A percentile compares a stretch with the other conserved stretches of the same genome.
Conservation (phyloP, 345 rosid genomes). For the Hypericum androsaemum region DNA sequence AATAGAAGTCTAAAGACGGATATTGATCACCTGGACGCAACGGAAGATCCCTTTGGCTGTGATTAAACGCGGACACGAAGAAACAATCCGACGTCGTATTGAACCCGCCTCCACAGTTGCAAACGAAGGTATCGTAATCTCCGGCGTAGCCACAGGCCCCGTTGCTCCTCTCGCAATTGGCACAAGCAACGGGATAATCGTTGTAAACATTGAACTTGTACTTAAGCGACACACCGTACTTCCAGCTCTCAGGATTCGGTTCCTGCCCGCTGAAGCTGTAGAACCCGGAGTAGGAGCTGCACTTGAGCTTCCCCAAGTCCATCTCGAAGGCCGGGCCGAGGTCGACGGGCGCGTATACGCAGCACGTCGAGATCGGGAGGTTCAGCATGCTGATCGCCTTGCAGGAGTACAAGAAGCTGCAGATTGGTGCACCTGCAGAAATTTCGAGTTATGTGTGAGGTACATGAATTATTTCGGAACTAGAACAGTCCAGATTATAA, state of each 20-base stretch:
- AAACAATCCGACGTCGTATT: constrained; percentile 57
- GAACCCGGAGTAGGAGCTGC: constrained; percentile 66
- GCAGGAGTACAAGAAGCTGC: constrained; percentile 71
- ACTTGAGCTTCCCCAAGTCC: constrained; percentile 55
- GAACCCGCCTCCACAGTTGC: constrained; percentile 63
- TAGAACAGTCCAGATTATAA: too few species aligned
- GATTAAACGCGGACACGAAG: constrained; percentile 35
- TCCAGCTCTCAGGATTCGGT: constrained; percentile 70
- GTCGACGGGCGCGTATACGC: constrained; percentile 77
- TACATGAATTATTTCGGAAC: too few species aligned
- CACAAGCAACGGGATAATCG: constrained; percentile 58
- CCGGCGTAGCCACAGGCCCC: constrained; percentile 72
- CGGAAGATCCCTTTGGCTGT: constrained; percentile 21
- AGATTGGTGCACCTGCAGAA: constrained; percentile 41
- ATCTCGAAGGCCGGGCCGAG: constrained; percentile 80
- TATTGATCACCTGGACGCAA: constrained; percentile 19
- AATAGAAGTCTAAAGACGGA: neutral
- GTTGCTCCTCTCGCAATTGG: constrained; percentile 57
- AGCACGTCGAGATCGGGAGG: constrained; percentile 75
- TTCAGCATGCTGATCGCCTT: constrained; percentile 59
- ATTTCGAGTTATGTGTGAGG: too few species aligned
- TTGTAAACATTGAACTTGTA: constrained; percentile 72
- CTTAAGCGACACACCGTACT: constrained; percentile 70
- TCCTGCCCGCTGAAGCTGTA: constrained; percentile 76
- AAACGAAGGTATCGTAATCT: constrained; percentile 40